phyloP scores from a whole-genome alignment of 345 rosid species.

The Brassica juncea region DNA sequence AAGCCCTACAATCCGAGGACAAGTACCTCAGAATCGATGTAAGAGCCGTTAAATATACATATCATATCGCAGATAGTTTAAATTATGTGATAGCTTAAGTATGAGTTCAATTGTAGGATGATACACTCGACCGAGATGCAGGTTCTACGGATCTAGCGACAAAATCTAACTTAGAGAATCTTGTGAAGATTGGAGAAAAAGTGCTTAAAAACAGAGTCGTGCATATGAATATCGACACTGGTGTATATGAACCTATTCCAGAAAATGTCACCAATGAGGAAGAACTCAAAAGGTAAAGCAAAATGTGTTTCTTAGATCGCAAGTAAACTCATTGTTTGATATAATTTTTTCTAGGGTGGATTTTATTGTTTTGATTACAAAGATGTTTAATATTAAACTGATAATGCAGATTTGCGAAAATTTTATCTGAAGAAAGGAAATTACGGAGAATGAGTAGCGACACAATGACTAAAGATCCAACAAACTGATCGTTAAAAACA shows the following conservation, averaged over 20 bases:
- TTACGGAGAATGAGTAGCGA: slow-evolving; percentile 28
- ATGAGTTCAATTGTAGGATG: slow-evolving; percentile 42
- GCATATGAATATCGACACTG: slow-evolving; percentile 51
- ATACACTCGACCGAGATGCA: slow-evolving; percentile 49
- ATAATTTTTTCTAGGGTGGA: background rate
- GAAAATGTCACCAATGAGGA: slow-evolving; percentile 54
- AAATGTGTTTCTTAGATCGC: background rate
- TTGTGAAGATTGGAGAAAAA: slow-evolving; percentile 49
- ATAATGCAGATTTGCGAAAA: slow-evolving; percentile 50
- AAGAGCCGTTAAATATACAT: slow-evolving; percentile 15
- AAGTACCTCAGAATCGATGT: slow-evolving; percentile 73
- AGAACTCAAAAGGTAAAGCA: slow-evolving; percentile 31
- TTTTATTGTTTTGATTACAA: background rate
- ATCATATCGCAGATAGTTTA: background rate
- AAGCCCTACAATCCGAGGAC: slow-evolving; percentile 55
- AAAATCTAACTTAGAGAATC: slow-evolving; percentile 52
- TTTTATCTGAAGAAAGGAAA: slow-evolving; percentile 54
- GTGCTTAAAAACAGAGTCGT: slow-evolving; percentile 48
- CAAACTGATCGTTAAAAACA: slow-evolving; percentile 14
- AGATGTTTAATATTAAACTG: background rate
- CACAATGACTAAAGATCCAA: slow-evolving; percentile 6
- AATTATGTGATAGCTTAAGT: background rate
- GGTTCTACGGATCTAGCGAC: slow-evolving; percentile 54
- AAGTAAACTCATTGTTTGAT: background rate
- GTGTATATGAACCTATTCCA: slow-evolving; percentile 50